Conservation (phyloP, 2,329 filamentous ascomycete species). For the Aureobasidium sp. region DNA sequence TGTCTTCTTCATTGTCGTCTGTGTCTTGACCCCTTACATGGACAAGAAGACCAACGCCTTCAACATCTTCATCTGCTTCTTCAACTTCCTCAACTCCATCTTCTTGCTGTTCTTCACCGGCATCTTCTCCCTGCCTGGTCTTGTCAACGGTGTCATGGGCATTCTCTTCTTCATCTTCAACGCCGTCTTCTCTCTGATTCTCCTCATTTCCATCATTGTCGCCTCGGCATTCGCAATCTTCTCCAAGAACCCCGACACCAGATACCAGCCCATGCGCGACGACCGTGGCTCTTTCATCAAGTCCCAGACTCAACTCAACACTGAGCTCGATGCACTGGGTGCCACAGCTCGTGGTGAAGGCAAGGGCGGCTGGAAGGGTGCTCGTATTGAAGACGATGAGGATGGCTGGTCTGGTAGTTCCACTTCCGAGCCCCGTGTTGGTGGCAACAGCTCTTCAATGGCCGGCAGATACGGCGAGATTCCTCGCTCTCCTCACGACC, state of each 20-base stretch:
- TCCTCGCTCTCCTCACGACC: slow-evolving; percentile 18
- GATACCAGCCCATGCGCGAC: slow-evolving; percentile 94
- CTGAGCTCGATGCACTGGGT: slow-evolving; percentile 83
- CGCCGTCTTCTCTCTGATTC: slow-evolving; percentile 71
- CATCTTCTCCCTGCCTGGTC: slow-evolving; percentile 73
- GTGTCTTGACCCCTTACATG: slow-evolving; percentile 89
- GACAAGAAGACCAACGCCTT: slow-evolving; percentile 97
- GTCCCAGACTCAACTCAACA: slow-evolving; percentile 79
- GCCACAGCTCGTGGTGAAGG: slow-evolving; percentile 78
- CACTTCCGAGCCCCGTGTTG: slow-evolving; percentile 31
- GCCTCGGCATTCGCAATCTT: slow-evolving; percentile 73
- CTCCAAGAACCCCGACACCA: slow-evolving; percentile 88
- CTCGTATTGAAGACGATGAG: slow-evolving; percentile 66
- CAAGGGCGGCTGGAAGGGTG: slow-evolving; percentile 35
- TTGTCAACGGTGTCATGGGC: slow-evolving; percentile 83
- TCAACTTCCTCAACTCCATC: slow-evolving; percentile 88
- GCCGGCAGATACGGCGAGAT: slow-evolving; percentile 28
- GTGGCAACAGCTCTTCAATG: slow-evolving; percentile 32
- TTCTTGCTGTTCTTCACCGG: slow-evolving; percentile 84
- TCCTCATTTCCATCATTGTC: slow-evolving; percentile 75
- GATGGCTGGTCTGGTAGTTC: slow-evolving; percentile 59
- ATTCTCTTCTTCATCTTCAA: slow-evolving; percentile 86
- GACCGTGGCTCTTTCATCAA: slow-evolving; percentile 97
- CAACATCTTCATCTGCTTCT: slow-evolving; percentile 83
- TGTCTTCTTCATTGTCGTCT: slow-evolving; percentile 66